phyloP scores from a whole-genome alignment of 164 flowering plant species.

The Stephania cephalantha region DNA sequence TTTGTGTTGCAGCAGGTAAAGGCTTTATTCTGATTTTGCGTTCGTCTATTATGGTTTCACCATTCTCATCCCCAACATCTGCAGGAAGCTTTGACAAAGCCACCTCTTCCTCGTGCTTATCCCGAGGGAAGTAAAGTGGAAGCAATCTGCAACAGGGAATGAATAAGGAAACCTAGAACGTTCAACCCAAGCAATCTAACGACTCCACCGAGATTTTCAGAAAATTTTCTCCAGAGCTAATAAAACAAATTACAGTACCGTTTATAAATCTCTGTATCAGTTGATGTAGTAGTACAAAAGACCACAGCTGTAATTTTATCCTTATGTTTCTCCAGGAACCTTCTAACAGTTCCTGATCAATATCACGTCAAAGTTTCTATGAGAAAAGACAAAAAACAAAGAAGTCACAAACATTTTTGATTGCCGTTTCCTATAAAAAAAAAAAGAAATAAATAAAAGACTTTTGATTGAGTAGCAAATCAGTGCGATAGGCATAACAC shows the following conservation, averaged over 20 bases:
- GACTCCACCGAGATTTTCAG: neutral
- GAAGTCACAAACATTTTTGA: constrained; percentile 5
- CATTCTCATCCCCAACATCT: constrained; percentile 99
- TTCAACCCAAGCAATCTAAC: neutral
- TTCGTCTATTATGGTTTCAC: constrained; percentile 87
- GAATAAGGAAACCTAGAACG: neutral
- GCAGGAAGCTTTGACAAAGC: constrained; percentile 96
- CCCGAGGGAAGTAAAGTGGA: constrained; percentile 97
- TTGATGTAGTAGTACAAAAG: constrained; percentile 75
- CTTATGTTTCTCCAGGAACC: constrained; percentile 93
- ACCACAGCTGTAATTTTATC: constrained; percentile 78
- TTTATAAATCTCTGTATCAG: constrained; percentile 96
- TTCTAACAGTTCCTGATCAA: constrained; percentile 72
- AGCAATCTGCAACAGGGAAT: constrained; percentile 55
- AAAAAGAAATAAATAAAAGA: too few relatives aligned
- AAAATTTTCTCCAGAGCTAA: neutral
- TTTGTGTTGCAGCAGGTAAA: constrained; percentile 55
- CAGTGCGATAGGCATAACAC: neutral
- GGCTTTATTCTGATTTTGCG: constrained; percentile 96
- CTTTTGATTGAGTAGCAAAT: neutral
- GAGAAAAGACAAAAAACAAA: neutral
- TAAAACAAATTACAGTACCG: constrained; percentile 36
- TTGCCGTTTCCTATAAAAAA: neutral
- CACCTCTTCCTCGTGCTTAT: constrained; percentile 84
- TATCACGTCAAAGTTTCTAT: neutral